These are phyloP conservation scores for Clonostachys solani DNA, from an alignment of 2,329 filamentous ascomycete genomes.

Conservation along the genomic window DNA sequence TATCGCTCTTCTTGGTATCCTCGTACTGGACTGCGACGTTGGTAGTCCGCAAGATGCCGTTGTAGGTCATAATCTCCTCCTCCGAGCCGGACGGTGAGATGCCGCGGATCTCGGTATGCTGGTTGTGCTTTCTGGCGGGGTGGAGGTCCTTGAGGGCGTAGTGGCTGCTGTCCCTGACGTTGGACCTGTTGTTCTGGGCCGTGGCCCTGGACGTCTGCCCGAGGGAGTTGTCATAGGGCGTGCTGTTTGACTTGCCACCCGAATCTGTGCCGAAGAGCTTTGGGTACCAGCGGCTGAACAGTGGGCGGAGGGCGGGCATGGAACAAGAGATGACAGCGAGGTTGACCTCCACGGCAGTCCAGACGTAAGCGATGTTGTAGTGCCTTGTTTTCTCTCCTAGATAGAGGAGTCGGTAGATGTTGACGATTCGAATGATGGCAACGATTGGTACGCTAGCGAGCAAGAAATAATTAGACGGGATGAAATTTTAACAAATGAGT, in stretches of 20 bases:
- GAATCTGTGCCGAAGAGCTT: conserved; percentile 15
- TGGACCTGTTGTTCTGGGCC: conserved; percentile 6
- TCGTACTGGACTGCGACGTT: conserved; percentile 5
- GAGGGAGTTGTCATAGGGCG: conserved; percentile 4
- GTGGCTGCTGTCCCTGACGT: conserved; percentile 5
- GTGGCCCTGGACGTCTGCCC: conserved; percentile 4
- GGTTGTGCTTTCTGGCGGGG: conserved; percentile 11
- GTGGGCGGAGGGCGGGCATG: conserved; percentile 25
- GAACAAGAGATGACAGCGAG: conserved; percentile 29
- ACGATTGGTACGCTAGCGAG: conserved; percentile 20
- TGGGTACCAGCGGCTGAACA: conserved; percentile 25
- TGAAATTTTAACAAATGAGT: background rate
- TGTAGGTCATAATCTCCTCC: conserved; percentile 32
- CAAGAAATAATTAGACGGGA: no score
- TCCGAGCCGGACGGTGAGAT: conserved; percentile 24
- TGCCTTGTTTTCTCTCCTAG: conserved; percentile 7
- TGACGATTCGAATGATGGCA: conserved; percentile 23
- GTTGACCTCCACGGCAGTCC: conserved; percentile 26
- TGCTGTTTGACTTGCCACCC: background rate
- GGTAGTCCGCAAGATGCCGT: conserved; percentile 28
- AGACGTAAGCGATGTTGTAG: conserved; percentile 21
- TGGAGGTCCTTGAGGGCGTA: conserved; percentile 17
- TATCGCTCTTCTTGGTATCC: conserved; percentile 2
- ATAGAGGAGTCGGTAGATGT: conserved; percentile 14
- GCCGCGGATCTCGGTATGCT: conserved; percentile 22